Evolutionary conservation across 2,329 filamentous ascomycete species (phyloP), one percentile per base, ranked within the genome.

Genomic region (Esteya vermicola): DNA sequence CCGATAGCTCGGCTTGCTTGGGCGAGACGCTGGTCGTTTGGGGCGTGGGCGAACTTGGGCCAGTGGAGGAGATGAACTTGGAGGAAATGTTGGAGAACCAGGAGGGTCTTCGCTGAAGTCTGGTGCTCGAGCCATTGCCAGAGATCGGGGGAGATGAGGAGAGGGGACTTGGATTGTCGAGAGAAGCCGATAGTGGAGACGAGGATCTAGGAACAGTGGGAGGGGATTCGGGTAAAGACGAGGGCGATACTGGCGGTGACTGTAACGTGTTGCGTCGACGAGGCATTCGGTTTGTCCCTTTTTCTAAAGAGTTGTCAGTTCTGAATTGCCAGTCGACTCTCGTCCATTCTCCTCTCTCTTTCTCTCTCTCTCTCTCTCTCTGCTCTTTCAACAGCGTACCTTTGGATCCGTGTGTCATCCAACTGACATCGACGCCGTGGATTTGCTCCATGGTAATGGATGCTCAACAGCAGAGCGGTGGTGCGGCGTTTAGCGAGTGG

Each of bases 21-120:
- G 56, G 56, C 19, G 53, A 52, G 9, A 54, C 51, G 37, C 48
- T 55, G 38, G 51, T 57, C 6, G 55, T 53, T 45, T 54, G 58
- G 34, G 50, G 57, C 27, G 46, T 59, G 38, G 50, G 58, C 39
- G 57, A 51, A n/a, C n/a, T n/a, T n/a, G n/a, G n/a, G 9, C 43
- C 47, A 27, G 43, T 49, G 39, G 43, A 51, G 22, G 75, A 77
- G 3, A 83, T 86, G 62, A 96, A 94, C 56, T 93, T 95, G 48
- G 85, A 89, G 47, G 85, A 93, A 49, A 96, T 76, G 54, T 78
- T 94, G 42, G 84, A 85, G 53, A 96, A 88, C 91, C 91, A 98
- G 13, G 88, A 94, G 46, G 78, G 79, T 47, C 85, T 72, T 39
- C 75, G 67, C 34, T 65, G 62, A 10, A 34, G 26, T 27, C 25